phyloP scores from a whole-genome alignment of 306 rosid genomes.

The Trifolium fragiferum region DNA sequence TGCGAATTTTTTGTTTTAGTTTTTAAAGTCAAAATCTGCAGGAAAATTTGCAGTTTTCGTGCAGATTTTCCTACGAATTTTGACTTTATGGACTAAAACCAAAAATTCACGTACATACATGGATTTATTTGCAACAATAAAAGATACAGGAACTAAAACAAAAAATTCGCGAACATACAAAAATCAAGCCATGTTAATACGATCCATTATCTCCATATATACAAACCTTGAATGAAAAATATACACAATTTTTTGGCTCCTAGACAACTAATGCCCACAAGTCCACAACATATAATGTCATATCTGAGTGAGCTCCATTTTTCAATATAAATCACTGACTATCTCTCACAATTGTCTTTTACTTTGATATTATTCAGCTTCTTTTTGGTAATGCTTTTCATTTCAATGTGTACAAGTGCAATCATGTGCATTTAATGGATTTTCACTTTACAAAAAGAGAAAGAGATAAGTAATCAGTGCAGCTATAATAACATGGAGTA shows the following conservation, averaged over 20 bases:
- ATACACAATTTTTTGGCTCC: background rate
- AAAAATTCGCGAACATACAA: too few relatives aligned
- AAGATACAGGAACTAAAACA: too few relatives aligned
- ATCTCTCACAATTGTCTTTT: conserved; percentile 33
- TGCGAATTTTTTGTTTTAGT: too few relatives aligned
- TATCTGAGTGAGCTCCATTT: background rate
- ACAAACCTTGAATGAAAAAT: too few relatives aligned
- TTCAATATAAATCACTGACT: background rate
- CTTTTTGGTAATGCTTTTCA: conserved; percentile 14
- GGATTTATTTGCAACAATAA: too few relatives aligned
- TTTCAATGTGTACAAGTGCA: conserved; percentile 23
- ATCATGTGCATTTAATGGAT: conserved; percentile 38
- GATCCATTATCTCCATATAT: too few relatives aligned
- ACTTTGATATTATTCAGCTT: conserved; percentile 27
- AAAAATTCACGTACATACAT: too few relatives aligned
- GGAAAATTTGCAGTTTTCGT: too few relatives aligned
- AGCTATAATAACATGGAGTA: conserved; percentile 24
- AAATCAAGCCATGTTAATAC: too few relatives aligned
- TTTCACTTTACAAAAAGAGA: conserved; percentile 41
- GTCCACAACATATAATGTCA: background rate
- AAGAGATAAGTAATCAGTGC: conserved; percentile 35
- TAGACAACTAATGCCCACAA: background rate
- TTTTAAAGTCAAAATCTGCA: too few relatives aligned
- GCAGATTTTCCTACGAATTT: too few relatives aligned
- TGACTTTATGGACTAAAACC: too few relatives aligned